phyloP scores from a whole-genome alignment of 805 yeast genomes.

The Pichia exigua region DNA sequence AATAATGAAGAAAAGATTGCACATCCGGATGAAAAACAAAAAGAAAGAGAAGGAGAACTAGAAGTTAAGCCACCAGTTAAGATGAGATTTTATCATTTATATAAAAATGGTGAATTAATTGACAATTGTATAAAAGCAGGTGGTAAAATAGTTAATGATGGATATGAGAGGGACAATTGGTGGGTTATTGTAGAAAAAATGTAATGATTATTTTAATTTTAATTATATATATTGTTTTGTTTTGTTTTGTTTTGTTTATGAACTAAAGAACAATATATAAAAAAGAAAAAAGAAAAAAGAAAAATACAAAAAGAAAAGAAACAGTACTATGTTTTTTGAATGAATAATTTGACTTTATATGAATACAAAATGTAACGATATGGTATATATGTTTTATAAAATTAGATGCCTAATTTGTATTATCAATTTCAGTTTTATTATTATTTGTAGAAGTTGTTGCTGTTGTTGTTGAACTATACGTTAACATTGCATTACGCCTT shows the following conservation, averaged over 20 bases:
- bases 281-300: neutral
- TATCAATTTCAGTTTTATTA: neutral
- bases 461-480: constrained; percentile 4
- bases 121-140: constrained; percentile 68
- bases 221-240: too few species aligned
- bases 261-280: too few species aligned
- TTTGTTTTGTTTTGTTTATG: too few species aligned
- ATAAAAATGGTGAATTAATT: constrained; percentile 74
- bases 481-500: constrained; percentile 50
- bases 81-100: constrained; percentile 83
- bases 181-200: constrained; percentile 50
- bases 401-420: too few species aligned
- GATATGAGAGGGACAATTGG: constrained; percentile 95
- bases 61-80: constrained; percentile 39
- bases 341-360: neutral
- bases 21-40: constrained; percentile 22
- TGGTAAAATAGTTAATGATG: constrained; percentile 54
- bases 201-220: neutral
- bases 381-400: too few species aligned
- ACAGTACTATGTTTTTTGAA: neutral
- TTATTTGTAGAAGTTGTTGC: neutral
- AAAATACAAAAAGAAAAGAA: neutral
- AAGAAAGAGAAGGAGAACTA: constrained; percentile 12
- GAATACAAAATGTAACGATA: too few species aligned
- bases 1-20: constrained; percentile 13